Conservation (phyloP, 306 rosid species). For the Prunus mume region DNA sequence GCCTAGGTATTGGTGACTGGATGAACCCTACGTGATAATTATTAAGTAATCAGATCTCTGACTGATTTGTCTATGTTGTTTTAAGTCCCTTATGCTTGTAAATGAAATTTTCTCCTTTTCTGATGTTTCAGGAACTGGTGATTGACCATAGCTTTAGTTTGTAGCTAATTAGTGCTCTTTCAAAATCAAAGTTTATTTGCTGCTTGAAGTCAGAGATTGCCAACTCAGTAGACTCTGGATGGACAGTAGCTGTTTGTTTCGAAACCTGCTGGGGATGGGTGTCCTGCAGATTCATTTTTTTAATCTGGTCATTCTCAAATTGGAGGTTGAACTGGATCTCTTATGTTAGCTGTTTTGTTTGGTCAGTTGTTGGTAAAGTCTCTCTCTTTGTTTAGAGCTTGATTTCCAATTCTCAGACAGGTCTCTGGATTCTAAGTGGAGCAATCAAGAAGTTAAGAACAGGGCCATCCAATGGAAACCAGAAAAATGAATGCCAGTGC, state of each 20-base stretch:
- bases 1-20: not conserved
- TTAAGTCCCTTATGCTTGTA: not conserved
- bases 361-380: slow-evolving; percentile 14
- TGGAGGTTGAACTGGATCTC: slow-evolving; percentile 6
- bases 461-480: slow-evolving; percentile 18
- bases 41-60: not conserved
- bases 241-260: not conserved
- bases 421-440: slow-evolving; percentile 11
- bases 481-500: slow-evolving; percentile 11
- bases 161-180: slow-evolving; percentile 18
- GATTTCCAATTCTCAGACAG: slow-evolving; percentile 25
- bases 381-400: slow-evolving; percentile 8
- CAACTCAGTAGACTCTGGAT: slow-evolving; percentile 22
- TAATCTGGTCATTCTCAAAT: not conserved
- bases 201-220: slow-evolving; percentile 35
- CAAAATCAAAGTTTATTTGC: slow-evolving; percentile 19
- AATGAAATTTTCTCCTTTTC: not conserved
- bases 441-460: slow-evolving; percentile 4
- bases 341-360: not conserved
- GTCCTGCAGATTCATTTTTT: slow-evolving; percentile 34
- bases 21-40: not conserved
- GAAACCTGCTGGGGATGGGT: not conserved
- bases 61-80: not conserved
- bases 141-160: slow-evolving; percentile 23
- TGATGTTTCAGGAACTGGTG: slow-evolving; percentile 37